Base-by-base conservation (phyloP, 441 rosid species). In the Bocquillonia castaneifolia region DNA sequence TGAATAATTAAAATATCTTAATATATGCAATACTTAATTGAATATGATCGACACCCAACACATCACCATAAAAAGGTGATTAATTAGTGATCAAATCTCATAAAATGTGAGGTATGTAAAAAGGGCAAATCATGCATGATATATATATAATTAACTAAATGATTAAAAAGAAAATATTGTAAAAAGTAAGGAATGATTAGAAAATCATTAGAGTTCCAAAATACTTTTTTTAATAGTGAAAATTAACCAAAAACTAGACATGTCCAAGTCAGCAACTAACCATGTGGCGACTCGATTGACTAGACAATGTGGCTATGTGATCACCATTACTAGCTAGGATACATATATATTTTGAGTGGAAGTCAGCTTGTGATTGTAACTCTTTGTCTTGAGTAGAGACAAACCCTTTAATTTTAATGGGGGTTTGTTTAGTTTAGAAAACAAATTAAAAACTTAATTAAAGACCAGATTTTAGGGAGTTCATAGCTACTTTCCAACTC, bases 361-460 rank as follows among this genome's bases (percentile, higher is more conserved):
- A 31, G 47, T 75, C 22, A 51, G 72, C 42, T 73, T 58, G 60
- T 73, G 56, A 20, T 56, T 70, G 14, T 53, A 66, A 60, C 36
- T 52, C 67, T 36, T 71, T 66, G 80, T 74, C 77, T 63, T 59
- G 76, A 31, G 20, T 42, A 57, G 44, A 63, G 82, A 76, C 81
- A 72, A 74, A 28, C 15, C 26, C 29, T 37, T 47, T 36, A 36
- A 36, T 36, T 36, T 23, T 29, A 23, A 34, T 55, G 53, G 31
- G 6, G 51, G 51, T 61, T 68, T 23, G 34, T 61, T 29, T 63
- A 32, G 47, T 36, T 36, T 36, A 13, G 6, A 57, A 47, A 29
- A 28, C 17, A 25, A 10, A n/a, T n/a, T n/a, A n/a, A n/a, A 51
- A 22, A 23, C 17, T 23, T 42, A 13, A 42, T 14, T 9, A 23